Conservation (phyloP, 1,139 yeast species). For the Lodderomyces theae region DNA sequence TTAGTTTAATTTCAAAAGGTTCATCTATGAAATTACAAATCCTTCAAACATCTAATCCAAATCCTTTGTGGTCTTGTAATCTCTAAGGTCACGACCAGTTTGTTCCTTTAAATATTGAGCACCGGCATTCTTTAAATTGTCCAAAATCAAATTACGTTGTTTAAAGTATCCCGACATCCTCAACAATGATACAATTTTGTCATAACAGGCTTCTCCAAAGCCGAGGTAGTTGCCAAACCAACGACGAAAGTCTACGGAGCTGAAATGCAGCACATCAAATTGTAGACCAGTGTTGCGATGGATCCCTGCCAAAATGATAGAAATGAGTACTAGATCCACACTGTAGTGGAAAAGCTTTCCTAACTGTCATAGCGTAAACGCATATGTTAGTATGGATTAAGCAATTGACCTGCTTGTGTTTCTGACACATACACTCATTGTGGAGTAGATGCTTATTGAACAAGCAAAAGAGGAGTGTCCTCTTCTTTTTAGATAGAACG, state of each 20-base stretch:
- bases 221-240: slow-evolving; percentile 53
- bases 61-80: slow-evolving; percentile 11
- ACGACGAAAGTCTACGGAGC: slow-evolving; percentile 52
- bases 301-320: slow-evolving; percentile 64
- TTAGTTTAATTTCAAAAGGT: no score
- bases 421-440: slow-evolving; percentile 2
- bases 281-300: slow-evolving; percentile 62
- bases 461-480: background rate
- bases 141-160: slow-evolving; percentile 39
- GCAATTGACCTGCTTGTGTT: no score
- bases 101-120: slow-evolving; percentile 32
- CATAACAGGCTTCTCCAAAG: slow-evolving; percentile 55
- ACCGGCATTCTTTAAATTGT: slow-evolving; percentile 35
- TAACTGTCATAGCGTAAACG: slow-evolving; percentile 33
- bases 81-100: slow-evolving; percentile 31
- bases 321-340: slow-evolving; percentile 56
- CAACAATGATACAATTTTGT: slow-evolving; percentile 38
- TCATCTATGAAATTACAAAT: no score
- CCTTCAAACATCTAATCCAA: background rate
- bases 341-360: slow-evolving; percentile 57
- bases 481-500: no score
- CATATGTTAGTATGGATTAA: background rate
- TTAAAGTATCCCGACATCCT: slow-evolving; percentile 44
- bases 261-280: slow-evolving; percentile 44
- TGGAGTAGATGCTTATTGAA: slow-evolving; percentile 3